Conservation (phyloP, 176 grass and related monocot genomes). For the Neostapfia colusana region DNA sequence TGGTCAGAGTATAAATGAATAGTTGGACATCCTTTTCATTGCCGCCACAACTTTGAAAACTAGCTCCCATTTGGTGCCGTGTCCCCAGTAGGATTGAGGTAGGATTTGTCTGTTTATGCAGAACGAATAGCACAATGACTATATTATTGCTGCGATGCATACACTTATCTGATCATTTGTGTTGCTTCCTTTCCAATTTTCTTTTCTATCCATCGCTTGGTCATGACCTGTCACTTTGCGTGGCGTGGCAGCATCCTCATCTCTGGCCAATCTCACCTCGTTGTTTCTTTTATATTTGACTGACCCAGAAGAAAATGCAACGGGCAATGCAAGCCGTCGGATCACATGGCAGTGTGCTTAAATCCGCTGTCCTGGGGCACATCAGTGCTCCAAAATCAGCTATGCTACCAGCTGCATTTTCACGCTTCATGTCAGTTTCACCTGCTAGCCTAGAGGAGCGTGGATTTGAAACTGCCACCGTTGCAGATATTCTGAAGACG, state of each 20-base stretch:
- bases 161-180: constrained; percentile 2
- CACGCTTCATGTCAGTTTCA: constrained; percentile 65
- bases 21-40: constrained; percentile 42
- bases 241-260: constrained; percentile 23
- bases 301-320: constrained; percentile 69
- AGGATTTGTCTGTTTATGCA: constrained; percentile 21
- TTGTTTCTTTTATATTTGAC: constrained; percentile 22
- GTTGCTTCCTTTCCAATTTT: constrained; percentile 2
- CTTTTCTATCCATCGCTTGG: neutral
- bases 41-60: constrained; percentile 8
- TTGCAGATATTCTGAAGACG: constrained; percentile 72
- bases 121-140: neutral
- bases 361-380: constrained; percentile 53
- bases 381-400: constrained; percentile 48
- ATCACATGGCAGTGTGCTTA: constrained; percentile 61
- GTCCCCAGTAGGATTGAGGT: neutral
- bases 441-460: constrained; percentile 68
- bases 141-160: neutral
- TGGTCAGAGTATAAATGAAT: constrained; percentile 1
- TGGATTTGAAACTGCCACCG: constrained; percentile 86
- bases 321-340: constrained; percentile 64
- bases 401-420: constrained; percentile 52
- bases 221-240: neutral
- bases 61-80: constrained; percentile 2
- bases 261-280: neutral